phyloP scores from a whole-genome alignment of 2,329 filamentous ascomycete genomes.

The Scopulariopsis brevicaulis region DNA sequence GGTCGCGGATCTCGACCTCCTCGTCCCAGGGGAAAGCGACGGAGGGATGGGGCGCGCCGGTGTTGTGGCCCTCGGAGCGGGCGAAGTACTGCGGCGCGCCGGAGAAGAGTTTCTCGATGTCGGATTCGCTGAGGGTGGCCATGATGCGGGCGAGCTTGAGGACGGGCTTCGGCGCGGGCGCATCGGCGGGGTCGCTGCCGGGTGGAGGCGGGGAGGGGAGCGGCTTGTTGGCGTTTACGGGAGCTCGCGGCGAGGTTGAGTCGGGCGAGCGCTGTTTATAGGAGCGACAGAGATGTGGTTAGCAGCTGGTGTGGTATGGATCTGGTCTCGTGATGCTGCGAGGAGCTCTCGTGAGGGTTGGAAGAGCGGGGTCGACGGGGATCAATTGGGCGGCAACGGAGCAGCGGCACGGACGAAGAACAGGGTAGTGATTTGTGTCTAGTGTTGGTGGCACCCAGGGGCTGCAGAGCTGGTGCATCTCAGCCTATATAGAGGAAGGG shows the following conservation, averaged over 20 bases:
- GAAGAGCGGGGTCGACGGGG: neutral
- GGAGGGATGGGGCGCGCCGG: constrained; percentile 47
- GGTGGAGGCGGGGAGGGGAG: constrained; percentile 39
- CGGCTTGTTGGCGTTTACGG: constrained; percentile 42
- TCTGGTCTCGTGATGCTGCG: neutral
- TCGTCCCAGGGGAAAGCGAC: constrained; percentile 60
- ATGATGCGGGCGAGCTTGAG: constrained; percentile 47
- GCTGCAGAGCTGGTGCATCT: constrained; percentile 3
- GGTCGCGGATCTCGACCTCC: constrained; percentile 46
- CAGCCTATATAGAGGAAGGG: neutral
- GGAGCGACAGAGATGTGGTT: neutral
- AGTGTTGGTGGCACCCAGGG: neutral
- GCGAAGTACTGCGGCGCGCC: constrained; percentile 65
- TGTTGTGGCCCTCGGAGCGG: constrained; percentile 45
- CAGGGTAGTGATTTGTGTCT: neutral
- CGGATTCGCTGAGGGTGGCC: constrained; percentile 43
- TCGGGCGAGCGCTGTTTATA: neutral
- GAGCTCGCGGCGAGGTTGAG: constrained; percentile 18
- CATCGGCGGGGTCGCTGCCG: constrained; percentile 23
- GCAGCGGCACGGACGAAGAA: neutral
- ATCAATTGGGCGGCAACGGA: neutral
- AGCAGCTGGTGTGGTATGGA: neutral
- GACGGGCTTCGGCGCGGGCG: constrained; percentile 25
- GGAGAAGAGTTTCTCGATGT: constrained; percentile 61
- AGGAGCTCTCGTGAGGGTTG: neutral